Base-by-base conservation (phyloP, 2,329 filamentous ascomycete genomes). In the Sporothrix euskadiensis region DNA sequence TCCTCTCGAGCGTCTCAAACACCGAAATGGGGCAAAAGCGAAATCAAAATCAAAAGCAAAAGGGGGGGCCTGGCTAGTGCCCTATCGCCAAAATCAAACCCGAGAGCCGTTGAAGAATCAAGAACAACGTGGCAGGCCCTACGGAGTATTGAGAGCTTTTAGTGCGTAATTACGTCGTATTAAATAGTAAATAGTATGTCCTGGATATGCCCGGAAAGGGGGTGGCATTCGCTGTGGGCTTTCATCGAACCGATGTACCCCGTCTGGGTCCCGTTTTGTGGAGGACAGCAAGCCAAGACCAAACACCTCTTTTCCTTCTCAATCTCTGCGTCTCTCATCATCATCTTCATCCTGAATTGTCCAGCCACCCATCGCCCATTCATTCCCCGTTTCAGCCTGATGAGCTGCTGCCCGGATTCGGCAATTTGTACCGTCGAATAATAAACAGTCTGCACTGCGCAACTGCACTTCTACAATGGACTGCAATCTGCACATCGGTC, bases 351-450 rank as follows among this genome's bases (percentile, higher is more conserved):
- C 32, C 16, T n/a, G 30, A 35, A 14, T 59, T 32, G 30, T 32
- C 56, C 52, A 54, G 5, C 52, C 56, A 59, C 26, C 52, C 56
- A 59, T 10, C 56, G 56, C 14, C 56, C 9, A 32, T 57, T 26
- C 26, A 32, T 32, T 14, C 35, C 59, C 19, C 39, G 59, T 65
- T 65, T 65, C 59, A 65, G 59, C 59, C 35, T 44, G 59, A 44
- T 65, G 59, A 65, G 26, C 35, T 65, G 59, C 61, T 66, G 39
- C 39, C 61, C 22, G 39, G 22, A 66, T 44, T 44, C 44, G 61
- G 39, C 2, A 26, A 47, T 22, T 47, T 47, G 10, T 39, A 30
- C 22, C 39, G 39, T 44, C 32, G 12, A 26, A 22, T n/a, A 22
- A 6, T 26, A 54, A 49, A 12, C 10, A 14, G 8, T 61, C 32